Evolutionary conservation across 441 rosid genomes (phyloP), one percentile per base, ranked within the genome.

Genomic region (Corymbia citriodora): DNA sequence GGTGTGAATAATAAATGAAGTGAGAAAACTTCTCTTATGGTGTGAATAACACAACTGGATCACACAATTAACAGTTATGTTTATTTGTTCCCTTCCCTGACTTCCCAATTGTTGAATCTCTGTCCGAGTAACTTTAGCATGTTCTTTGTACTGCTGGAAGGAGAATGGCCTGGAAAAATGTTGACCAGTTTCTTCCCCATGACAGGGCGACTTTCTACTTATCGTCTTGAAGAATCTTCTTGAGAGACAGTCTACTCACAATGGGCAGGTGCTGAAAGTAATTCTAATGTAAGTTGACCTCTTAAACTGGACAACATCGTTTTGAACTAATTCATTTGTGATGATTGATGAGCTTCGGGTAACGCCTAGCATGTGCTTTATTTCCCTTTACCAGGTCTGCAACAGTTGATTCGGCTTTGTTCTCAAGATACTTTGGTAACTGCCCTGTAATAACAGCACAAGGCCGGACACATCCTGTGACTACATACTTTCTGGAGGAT

Each of bases 191-290:
- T 79, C 45, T 92, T 91, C 65, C 61, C 55, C 86, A 31, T 90
- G 79, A 89, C 96, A 98, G 99, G 98, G 99, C 89, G 99, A 97
- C 94, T 98, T 98, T 94, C 96, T 98, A 55, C 99, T 98, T 89
- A 96, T 97, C 93, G 94, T 98, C 93, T 93, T 96, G 97, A 97
- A 96, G 97, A 96, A 94, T 92, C 94, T 98, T 94, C 93, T 98
- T 91, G 99, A 98, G 93, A 96, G 96, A 94, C 97, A 96, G 93
- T 91, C 96, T 91, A 93, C 94, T 89, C 91, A 94, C 85, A 81
- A 93, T 87, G 91, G 90, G 88, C 92, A 94, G 88, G 95, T 93
- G 91, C 94, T 97, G 92, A 98, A 97, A 95, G 96, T 98, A 90
- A 95, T 98, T 94, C 96, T 98, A 65, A 97, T 97, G 99, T 98